A percentile compares a stretch with the other conserved stretches of the same genome.
Evolutionary conservation across 371 early-diverging fungal genomes (phyloP).

Genomic region (Saksenaea vasiformis): DNA sequence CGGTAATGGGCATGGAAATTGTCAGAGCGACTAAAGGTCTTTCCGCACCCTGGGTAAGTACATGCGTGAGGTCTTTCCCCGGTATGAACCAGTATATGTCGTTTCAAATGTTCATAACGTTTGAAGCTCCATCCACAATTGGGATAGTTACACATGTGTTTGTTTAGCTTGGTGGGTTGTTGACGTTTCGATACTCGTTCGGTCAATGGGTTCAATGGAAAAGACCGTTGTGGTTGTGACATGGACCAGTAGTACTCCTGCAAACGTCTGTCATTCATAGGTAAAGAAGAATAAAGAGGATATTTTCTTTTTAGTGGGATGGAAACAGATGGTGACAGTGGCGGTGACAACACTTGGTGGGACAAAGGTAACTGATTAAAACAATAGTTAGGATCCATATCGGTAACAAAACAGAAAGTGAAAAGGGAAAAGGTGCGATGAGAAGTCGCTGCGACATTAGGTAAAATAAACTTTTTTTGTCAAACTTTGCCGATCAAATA

Average conservation of each 20-base stretch:
- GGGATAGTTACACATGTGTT: constrained; percentile 47
- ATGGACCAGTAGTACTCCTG: background rate
- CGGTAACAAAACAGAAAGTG: background rate
- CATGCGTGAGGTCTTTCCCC: constrained; percentile 62
- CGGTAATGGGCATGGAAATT: constrained; percentile 55
- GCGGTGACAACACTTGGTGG: constrained; percentile 4
- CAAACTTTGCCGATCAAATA: background rate
- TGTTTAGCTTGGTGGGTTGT: constrained; percentile 13
- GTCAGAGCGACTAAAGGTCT: constrained; percentile 68
- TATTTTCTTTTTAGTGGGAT: background rate
- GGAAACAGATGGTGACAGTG: constrained; percentile 1
- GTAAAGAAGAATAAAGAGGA: background rate
- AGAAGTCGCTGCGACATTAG: background rate
- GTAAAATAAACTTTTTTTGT: constrained; percentile 14
- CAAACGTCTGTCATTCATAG: background rate
- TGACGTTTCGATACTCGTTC: background rate
- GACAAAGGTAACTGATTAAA: background rate
- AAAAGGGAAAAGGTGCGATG: constrained; percentile 3
- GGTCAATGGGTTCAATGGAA: background rate
- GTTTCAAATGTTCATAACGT: constrained; percentile 76
- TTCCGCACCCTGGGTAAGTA: constrained; percentile 55
- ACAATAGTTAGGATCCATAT: background rate
- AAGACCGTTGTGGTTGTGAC: background rate
- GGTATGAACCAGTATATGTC: constrained; percentile 68
- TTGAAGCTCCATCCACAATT: constrained; percentile 60